Evolutionary conservation across 2,329 filamentous ascomycete species (phyloP), one percentile per base, ranked within the genome.

Genomic region (Chaetoscypha palmicola): DNA sequence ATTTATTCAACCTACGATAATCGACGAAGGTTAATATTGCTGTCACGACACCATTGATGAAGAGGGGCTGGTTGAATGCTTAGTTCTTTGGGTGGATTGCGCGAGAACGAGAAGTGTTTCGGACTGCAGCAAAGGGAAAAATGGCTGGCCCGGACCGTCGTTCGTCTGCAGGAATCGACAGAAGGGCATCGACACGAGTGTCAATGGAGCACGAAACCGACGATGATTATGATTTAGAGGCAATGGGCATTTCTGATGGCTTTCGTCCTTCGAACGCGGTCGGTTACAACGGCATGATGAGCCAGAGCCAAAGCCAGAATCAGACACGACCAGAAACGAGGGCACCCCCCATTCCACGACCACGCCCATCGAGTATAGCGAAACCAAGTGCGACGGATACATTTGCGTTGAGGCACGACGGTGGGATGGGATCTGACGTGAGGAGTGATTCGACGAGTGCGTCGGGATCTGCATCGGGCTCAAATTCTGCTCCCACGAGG

Each of bases 301-400:
- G 21, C 20, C 30, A 34, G 12, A 20, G 10, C 14, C 16, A n/a
- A n/a, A n/a, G n/a, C n/a, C 23, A 12, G 21, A 9, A 16, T 5
- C 20, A 8, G 20, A 23, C n/a, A 12, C 53, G 5, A 19, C 19
- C 56, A 32, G 52, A 24, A 45, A 47, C 37, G 43, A n/a, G n/a
- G n/a, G 51, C 58, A 22, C 55, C 54, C 43, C 57, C 52, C 46
- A 53, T 49, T 36, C 51, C 61, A 38, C 51, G 56, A 17, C 60
- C 62, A 45, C 67, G 73, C 45, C 69, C 73, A 28, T 76, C 74
- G 3, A 81, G 77, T 58, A 72, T 72, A 37, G 66, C 72, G 11
- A 81, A 81, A 50, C 66, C 64, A 10, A 20, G 16, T 26, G 64
- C 61, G 5, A 64, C 69, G 20, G 74, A 77, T 47, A 71, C 72